Evolutionary conservation across 306 rosid species (phyloP), one percentile per base, ranked within the genome.

Genomic region (Abrus precatorius): DNA sequence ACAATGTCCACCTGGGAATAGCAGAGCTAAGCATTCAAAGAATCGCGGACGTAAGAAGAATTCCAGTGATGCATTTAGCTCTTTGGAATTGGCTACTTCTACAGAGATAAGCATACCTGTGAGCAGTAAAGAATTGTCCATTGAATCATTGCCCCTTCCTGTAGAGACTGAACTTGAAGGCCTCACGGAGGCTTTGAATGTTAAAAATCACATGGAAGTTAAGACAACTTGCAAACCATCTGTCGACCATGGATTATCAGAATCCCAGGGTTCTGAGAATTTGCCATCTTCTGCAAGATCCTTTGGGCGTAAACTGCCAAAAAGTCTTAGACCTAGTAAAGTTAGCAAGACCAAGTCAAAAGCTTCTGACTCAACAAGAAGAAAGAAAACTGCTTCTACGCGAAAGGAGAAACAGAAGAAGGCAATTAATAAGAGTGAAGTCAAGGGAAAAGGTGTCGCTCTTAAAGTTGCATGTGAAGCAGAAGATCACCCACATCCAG

Each of bases 251-350:
- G 84, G 56, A 49, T 63, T 84, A 64, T 81, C 83, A 67, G 86
- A 82, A 77, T 74, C 88, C 75, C 88, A 76, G 62, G 83, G 43
- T 64, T 81, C 70, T 12, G 85, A 87, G 64, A 74, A 78, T 71
- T 76, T 80, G 53, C 44, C 66, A 43, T 66, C 89, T 78, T 61
- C 86, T 79, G 78, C 88, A 44, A 85, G 85, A 83, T 75, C 92
- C 33, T 77, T 83, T 73, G 89, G 93, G 65, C 84, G 76, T 70
- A 92, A 89, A 85, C 86, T 84, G 82, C 86, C 93, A 11, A 87
- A 78, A 80, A 81, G 84, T 72, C 84, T 83, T 49, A 78, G 67
- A 59, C 78, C 87, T 75, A 53, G 53, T 62, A 89, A 83, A 84
- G 80, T 80, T 32, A 83, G 83, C 75, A 83, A 83, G 83, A 83